A percentile compares a stretch with the other conserved stretches of the same genome.
Conservation (phyloP, 2,329 filamentous ascomycete species). For the Trichophyton benhamiae region DNA sequence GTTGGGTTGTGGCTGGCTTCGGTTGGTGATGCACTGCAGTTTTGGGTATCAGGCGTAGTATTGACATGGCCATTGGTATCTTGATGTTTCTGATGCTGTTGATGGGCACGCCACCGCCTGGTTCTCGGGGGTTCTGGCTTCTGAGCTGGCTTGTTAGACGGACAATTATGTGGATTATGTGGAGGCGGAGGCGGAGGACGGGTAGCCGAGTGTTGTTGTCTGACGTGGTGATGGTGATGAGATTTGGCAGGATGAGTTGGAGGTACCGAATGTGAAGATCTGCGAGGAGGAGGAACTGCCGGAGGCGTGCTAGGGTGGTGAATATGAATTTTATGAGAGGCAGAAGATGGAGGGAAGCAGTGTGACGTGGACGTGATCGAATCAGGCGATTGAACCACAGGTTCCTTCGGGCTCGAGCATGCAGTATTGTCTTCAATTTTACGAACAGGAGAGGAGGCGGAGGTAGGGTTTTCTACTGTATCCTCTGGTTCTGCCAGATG, state of each 20-base stretch:
- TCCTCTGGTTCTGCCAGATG: background rate
- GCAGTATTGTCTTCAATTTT: background rate
- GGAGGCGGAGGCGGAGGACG: constrained; percentile 10
- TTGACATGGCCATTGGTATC: background rate
- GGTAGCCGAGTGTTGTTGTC: background rate
- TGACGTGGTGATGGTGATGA: constrained; percentile 10
- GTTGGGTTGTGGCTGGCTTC: background rate
- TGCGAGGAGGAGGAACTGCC: constrained; percentile 30
- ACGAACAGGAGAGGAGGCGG: background rate
- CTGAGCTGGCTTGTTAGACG: constrained; percentile 10
- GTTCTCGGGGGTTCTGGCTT: constrained; percentile 33
- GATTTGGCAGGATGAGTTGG: constrained; percentile 10
- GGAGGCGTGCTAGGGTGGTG: constrained; percentile 18
- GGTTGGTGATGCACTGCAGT: background rate
- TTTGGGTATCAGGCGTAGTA: background rate
- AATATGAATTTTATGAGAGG: background rate
- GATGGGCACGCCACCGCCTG: constrained; percentile 28
- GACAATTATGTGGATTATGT: constrained; percentile 5
- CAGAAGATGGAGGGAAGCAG: background rate
- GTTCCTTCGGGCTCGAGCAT: background rate
- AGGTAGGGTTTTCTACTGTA: background rate
- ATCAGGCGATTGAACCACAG: constrained; percentile 2
- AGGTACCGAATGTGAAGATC: constrained; percentile 23
- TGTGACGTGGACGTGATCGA: background rate
- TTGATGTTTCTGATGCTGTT: constrained; percentile 13